Conservation (phyloP, 345 rosid genomes). For the Hirschfeldia incana region DNA sequence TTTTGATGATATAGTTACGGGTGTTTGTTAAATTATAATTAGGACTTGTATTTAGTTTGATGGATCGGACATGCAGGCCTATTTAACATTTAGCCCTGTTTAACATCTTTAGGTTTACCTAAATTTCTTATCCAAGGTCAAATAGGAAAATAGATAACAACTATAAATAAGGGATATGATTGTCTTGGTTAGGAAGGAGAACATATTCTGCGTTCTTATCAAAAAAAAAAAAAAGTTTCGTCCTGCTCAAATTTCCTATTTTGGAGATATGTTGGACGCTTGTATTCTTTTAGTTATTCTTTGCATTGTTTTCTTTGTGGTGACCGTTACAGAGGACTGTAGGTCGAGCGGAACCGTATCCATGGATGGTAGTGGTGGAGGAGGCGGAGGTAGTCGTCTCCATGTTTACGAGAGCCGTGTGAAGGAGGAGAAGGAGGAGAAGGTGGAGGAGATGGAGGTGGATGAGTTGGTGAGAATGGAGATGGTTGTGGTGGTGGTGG, state of each 20-base stretch:
- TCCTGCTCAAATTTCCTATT: background rate
- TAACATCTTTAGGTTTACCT: no score
- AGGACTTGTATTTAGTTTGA: no score
- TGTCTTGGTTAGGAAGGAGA: no score
- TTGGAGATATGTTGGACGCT: background rate
- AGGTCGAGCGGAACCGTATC: background rate
- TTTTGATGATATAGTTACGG: no score
- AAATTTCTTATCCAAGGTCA: background rate
- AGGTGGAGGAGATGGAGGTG: background rate
- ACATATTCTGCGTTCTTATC: background rate
- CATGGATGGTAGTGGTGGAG: background rate
- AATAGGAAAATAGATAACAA: background rate
- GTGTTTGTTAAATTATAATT: no score
- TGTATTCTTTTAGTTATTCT: no score
- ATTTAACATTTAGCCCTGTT: no score
- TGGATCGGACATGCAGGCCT: no score
- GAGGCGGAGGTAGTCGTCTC: background rate
- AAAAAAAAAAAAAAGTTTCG: no score
- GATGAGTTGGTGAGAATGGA: background rate
- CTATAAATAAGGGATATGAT: background rate
- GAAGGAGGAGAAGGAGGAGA: background rate
- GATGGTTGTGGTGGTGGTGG: background rate
- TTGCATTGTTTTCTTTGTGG: background rate
- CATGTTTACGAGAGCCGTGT: background rate
- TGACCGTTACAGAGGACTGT: background rate